Conservation (phyloP, 306 rosid genomes). For the Cicer bijugum region DNA sequence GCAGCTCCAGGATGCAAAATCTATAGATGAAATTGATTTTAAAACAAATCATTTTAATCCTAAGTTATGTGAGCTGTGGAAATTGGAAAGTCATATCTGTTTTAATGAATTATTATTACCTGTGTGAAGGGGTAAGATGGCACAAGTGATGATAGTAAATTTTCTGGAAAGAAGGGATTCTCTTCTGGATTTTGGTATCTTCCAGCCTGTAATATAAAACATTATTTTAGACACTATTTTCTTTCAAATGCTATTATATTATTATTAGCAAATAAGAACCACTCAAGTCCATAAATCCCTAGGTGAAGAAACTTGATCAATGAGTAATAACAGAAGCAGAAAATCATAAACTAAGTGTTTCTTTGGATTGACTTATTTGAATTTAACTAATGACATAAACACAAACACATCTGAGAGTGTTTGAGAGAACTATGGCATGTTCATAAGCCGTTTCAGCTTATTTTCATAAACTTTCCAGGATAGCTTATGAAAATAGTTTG, state of each 20-base stretch:
- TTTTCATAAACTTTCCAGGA: no score
- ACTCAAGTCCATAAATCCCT: background rate
- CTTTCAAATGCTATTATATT: slow-evolving; percentile 19
- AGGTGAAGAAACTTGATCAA: slow-evolving; percentile 8
- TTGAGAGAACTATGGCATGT: no score
- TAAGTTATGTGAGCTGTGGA: background rate
- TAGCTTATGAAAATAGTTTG: no score
- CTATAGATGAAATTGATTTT: slow-evolving; percentile 47
- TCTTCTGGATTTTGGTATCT: slow-evolving; percentile 82
- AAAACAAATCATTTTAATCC: slow-evolving; percentile 12
- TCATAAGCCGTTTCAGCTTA: no score
- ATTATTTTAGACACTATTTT: slow-evolving; percentile 1
- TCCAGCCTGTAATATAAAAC: slow-evolving; percentile 71
- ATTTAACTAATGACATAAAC: no score
- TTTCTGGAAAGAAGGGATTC: slow-evolving; percentile 71
- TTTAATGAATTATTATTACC: slow-evolving; percentile 63
- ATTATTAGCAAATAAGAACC: slow-evolving; percentile 15
- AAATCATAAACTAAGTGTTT: slow-evolving; percentile 11
- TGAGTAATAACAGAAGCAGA: slow-evolving; percentile 13
- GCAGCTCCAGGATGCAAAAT: slow-evolving; percentile 72
- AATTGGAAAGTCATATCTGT: background rate
- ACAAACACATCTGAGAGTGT: no score
- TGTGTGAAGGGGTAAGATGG: slow-evolving; percentile 55
- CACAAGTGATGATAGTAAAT: slow-evolving; percentile 58
- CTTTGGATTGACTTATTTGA: no score